Percentiles rank a stretch among this genome's conserved stretches.
These are phyloP conservation scores for Podospora pseudocomata DNA, from an alignment of 495 filamentous ascomycete species.

Conservation along the genomic window DNA sequence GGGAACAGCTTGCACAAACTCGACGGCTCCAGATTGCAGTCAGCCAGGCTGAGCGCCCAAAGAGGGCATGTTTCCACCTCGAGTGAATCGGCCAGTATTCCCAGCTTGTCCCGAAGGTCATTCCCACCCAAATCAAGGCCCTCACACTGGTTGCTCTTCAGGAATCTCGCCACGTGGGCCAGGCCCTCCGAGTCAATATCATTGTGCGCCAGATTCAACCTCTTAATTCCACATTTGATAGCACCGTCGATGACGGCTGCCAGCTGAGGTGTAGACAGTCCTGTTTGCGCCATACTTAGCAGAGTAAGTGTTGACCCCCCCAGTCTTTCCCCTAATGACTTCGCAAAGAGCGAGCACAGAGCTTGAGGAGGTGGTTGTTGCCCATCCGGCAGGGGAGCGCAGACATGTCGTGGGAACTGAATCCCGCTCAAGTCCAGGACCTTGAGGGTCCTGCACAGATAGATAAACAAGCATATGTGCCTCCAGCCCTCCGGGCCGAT, in stretches of 20 bases:
- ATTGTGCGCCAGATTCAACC: constrained; percentile 82
- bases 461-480: constrained; percentile 83
- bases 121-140: constrained; percentile 95
- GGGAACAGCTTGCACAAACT: constrained; percentile 75
- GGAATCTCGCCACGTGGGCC: constrained; percentile 69
- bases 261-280: constrained; percentile 64
- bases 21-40: constrained; percentile 72
- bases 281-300: constrained; percentile 76
- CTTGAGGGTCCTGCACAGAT: constrained; percentile 82
- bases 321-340: constrained; percentile 70
- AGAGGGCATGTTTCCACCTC: constrained; percentile 57
- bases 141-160: constrained; percentile 72
- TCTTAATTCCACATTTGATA: constrained; percentile 65
- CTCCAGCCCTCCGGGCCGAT: constrained; percentile 86
- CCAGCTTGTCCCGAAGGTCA: constrained; percentile 64
- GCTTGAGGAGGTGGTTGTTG: constrained; percentile 23
- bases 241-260: constrained; percentile 71
- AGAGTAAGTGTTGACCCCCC: constrained; percentile 75
- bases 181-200: constrained; percentile 67
- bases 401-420: constrained; percentile 59
- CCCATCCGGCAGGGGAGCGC: constrained; percentile 2
- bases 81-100: constrained; percentile 60
- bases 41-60: constrained; percentile 80
- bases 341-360: constrained; percentile 55
- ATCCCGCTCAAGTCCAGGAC: constrained; percentile 82